These are phyloP conservation scores for Cyclotella kingstonii DNA, from an alignment of 108 stramenopile genomes.

Conservation along the genomic window DNA sequence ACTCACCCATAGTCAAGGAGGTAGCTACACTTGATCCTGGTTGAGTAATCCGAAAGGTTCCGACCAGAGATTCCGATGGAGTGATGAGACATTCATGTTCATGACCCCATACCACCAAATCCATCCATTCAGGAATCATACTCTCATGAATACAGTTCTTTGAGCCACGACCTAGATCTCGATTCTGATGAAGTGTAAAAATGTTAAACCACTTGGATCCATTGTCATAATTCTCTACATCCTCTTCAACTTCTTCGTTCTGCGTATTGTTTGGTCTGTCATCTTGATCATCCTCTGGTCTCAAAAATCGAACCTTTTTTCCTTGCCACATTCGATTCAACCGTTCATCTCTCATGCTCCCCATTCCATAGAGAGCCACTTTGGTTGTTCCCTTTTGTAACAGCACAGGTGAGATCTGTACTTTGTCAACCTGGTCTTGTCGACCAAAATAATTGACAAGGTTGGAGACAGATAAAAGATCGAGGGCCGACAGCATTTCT, in stretches of 20 bases:
- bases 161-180: constrained; percentile 88
- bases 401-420: constrained; percentile 86
- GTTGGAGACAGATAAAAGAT: constrained; percentile 83
- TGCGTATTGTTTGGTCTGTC: constrained; percentile 12
- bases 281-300: constrained; percentile 35
- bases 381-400: constrained; percentile 89
- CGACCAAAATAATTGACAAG: constrained; percentile 98
- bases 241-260: constrained; percentile 34
- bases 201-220: constrained; percentile 81
- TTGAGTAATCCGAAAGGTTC: constrained; percentile 92
- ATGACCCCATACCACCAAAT: constrained; percentile 93
- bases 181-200: constrained; percentile 97
- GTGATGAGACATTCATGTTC: constrained; percentile 95
- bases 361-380: constrained; percentile 93
- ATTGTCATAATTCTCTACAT: constrained; percentile 27
- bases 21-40: constrained; percentile 96
- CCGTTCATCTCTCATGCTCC: constrained; percentile 96
- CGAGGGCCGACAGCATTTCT: constrained; percentile 87
- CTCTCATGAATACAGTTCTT: constrained; percentile 96
- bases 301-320: constrained; percentile 80
- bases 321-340: constrained; percentile 94
- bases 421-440: constrained; percentile 84
- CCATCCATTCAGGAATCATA: constrained; percentile 99
- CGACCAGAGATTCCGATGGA: constrained; percentile 82
- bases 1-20: constrained; percentile 82